Conservation (phyloP, 352 stramenopile species). For the Plasmopara viticola region DNA sequence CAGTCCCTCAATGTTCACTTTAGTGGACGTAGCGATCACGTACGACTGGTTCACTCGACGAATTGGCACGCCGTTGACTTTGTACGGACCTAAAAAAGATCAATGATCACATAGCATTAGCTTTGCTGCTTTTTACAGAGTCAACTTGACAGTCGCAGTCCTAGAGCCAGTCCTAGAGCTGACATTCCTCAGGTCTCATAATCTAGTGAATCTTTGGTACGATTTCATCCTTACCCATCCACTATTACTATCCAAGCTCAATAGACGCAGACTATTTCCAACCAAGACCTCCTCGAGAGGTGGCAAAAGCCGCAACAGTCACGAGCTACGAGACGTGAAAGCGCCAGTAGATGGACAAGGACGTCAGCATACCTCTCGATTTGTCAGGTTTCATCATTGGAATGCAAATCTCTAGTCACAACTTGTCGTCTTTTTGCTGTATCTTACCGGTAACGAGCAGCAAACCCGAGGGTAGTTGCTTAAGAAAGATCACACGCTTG, state of each 20-base stretch:
- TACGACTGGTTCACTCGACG: constrained; percentile 98
- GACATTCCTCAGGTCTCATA: constrained; percentile 87
- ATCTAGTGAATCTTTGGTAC: constrained; percentile 65
- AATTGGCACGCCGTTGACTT: constrained; percentile 98
- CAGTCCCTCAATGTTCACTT: constrained; percentile 92
- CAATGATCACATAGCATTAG: not conserved
- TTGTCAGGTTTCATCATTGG: constrained; percentile 71
- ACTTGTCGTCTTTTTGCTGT: not conserved
- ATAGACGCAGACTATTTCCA: not conserved
- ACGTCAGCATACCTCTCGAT: constrained; percentile 34
- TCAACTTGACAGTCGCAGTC: too few relatives aligned
- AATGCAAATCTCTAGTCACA: too few relatives aligned
- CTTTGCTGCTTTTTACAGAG: too few relatives aligned
- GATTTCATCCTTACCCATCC: constrained; percentile 15
- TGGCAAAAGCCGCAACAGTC: not conserved
- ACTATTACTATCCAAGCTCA: not conserved
- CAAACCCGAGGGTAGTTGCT: constrained; percentile 94
- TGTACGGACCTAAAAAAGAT: constrained; percentile 90
- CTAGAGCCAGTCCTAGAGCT: not conserved
- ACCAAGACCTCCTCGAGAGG: not conserved
- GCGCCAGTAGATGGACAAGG: constrained; percentile 4
- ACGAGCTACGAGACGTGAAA: constrained; percentile 1
- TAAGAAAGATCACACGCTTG: constrained; percentile 98
- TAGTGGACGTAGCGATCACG: constrained; percentile 98
- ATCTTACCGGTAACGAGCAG: constrained; percentile 92